Base-by-base conservation (phyloP, 306 rosid species). In the Trifolium fragiferum region DNA sequence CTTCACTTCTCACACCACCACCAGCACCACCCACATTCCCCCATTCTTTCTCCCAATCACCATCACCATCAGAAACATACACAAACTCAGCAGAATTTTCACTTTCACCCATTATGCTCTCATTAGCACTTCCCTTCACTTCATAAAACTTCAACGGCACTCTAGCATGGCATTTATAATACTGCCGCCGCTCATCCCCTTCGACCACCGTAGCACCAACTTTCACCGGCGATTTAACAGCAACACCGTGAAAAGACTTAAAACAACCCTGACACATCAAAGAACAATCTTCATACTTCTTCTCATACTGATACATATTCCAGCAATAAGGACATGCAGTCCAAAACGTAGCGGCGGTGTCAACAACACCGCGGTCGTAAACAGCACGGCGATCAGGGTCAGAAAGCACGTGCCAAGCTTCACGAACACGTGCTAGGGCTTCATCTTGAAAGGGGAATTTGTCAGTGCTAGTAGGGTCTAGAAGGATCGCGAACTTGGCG, bases 251-350 rank as follows among this genome's bases (percentile, higher is more conserved):
- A 79, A 89, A 90, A 6, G 82, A 66, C 20, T 33, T 86, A 57
- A 16, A 6, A 72, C 98, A 90, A 68, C 60, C 43, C 86, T 82
- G 85, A 54, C 98, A 93, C 74, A 74, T 70, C 70, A 93, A 19
- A n/a, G 90, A 47, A 63, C 81, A 86, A 18, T 80, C 93, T 59
- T 76, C 78, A 44, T 80, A 93, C 40, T 10, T 77, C 54, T 80
- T 84, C 78, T 79, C 83, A 78, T 84, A 90, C 86, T 78, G 82
- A 51, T 72, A 89, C 63, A 90, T 33, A 66, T 18, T 80, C 83
- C 82, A 89, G 58, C 98, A 90, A 73, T 83, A 93, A 1, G 97
- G 96, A 64, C 97, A 93, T 4, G 82, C 55, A 0, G 95, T 90
- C 98, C 98, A 93, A 60, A 93, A 90, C 20, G 90, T 70, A 46